These are phyloP conservation scores for Pseudodiploospora longispora DNA, from an alignment of 2,329 filamentous ascomycete species.

Conservation along the genomic window DNA sequence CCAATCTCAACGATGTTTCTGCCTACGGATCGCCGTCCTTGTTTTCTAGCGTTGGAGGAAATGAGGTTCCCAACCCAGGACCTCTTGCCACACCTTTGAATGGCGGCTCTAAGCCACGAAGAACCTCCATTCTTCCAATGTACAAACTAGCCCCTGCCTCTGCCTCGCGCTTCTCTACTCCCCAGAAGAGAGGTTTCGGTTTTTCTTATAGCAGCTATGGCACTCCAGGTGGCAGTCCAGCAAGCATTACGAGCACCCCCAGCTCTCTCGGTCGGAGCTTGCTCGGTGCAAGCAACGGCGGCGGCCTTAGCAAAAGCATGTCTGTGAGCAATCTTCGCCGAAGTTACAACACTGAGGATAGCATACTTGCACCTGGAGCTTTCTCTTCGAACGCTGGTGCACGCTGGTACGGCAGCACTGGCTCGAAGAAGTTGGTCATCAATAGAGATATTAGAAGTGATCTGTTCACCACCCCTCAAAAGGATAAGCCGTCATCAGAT, in stretches of 20 bases:
- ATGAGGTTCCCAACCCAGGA: conserved; percentile 63
- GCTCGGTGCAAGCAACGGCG: conserved; percentile 55
- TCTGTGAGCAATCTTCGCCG: conserved; percentile 81
- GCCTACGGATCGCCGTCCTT: conserved; percentile 86
- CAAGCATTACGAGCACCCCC: conserved; percentile 58
- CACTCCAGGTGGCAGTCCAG: conserved; percentile 64
- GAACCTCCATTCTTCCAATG: conserved; percentile 72
- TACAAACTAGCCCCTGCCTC: conserved; percentile 81
- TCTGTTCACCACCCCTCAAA: conserved; percentile 54
- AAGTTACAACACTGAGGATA: conserved; percentile 74
- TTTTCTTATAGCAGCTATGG: conserved; percentile 92
- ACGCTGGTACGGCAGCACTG: conserved; percentile 57
- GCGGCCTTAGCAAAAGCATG: conserved; percentile 76
- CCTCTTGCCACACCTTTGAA: conserved; percentile 86
- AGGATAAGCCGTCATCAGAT: conserved; percentile 37
- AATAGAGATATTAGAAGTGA: conserved; percentile 77
- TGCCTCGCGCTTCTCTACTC: conserved; percentile 71
- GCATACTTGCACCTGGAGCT: conserved; percentile 75
- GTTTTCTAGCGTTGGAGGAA: conserved; percentile 64
- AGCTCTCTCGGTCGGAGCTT: conserved; percentile 59
- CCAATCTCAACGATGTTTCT: conserved; percentile 73
- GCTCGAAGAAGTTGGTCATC: conserved; percentile 86
- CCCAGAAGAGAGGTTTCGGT: conserved; percentile 79
- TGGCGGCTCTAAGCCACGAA: conserved; percentile 65
- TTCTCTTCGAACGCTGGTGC: conserved; percentile 63